A percentile compares a stretch with the other conserved stretches of the same genome.
Conservation (phyloP, 352 stramenopile species). For the Phytophthora melonis region DNA sequence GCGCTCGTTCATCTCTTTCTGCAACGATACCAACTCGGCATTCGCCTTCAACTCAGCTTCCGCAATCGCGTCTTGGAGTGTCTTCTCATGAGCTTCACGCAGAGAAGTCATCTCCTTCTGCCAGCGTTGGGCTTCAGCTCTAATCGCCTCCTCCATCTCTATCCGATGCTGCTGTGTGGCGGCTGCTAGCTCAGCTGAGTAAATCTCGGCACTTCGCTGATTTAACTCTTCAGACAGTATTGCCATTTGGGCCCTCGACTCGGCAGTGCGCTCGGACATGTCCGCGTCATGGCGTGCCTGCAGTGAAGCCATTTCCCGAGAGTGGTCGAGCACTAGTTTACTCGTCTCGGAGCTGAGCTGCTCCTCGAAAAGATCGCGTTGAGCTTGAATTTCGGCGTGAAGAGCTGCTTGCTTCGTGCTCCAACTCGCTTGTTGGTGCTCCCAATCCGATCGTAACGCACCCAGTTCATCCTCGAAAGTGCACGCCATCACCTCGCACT, state of each 20-base stretch:
- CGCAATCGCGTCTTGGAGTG: slow-evolving; percentile 44
- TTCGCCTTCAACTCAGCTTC: slow-evolving; percentile 48
- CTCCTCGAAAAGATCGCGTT: slow-evolving; percentile 19
- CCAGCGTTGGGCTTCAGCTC: slow-evolving; percentile 40
- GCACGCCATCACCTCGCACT: slow-evolving; percentile 21
- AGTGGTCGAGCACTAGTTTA: slow-evolving; percentile 13
- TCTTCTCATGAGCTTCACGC: slow-evolving; percentile 38
- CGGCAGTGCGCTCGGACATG: background rate
- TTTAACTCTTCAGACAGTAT: slow-evolving; percentile 36
- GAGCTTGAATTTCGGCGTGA: slow-evolving; percentile 20
- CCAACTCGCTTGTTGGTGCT: slow-evolving; percentile 23
- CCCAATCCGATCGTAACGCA: slow-evolving; percentile 22
- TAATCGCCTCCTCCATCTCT: slow-evolving; percentile 43
- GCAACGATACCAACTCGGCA: slow-evolving; percentile 45
- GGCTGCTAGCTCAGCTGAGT: slow-evolving; percentile 1
- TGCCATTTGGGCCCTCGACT: slow-evolving; percentile 9
- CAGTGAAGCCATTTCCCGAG: slow-evolving; percentile 6
- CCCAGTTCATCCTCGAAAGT: slow-evolving; percentile 34
- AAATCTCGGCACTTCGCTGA: slow-evolving; percentile 16
- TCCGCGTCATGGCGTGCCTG: slow-evolving; percentile 9
- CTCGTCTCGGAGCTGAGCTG: slow-evolving; percentile 18
- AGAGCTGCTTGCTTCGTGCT: slow-evolving; percentile 4
- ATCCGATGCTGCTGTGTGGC: slow-evolving; percentile 17
- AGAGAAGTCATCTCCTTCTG: slow-evolving; percentile 45
- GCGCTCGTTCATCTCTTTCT: slow-evolving; percentile 72